These are phyloP conservation scores for Apocynum venetum DNA, from an alignment of 257 asterid genomes.

Conservation along the genomic window DNA sequence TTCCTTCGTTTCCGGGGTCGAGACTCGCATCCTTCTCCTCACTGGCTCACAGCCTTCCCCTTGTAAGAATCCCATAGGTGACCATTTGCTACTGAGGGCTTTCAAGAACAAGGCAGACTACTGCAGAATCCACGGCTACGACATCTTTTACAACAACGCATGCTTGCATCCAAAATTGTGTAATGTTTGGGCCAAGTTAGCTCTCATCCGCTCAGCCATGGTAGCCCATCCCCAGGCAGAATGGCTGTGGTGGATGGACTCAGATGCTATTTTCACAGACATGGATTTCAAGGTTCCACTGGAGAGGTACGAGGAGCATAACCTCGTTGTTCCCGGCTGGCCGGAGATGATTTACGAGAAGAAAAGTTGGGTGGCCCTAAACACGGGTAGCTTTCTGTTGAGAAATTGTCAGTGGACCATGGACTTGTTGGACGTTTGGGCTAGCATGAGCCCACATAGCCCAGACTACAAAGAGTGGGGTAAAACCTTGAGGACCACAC, in stretches of 20 bases:
- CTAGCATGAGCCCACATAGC: slow-evolving; percentile 13
- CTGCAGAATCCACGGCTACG: slow-evolving; percentile 58
- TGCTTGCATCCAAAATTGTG: slow-evolving; percentile 6
- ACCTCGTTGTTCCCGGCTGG: slow-evolving; percentile 13
- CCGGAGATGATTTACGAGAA: slow-evolving; percentile 9
- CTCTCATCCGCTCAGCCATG: slow-evolving; percentile 2
- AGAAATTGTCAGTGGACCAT: slow-evolving; percentile 18
- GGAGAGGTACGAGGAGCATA: slow-evolving; percentile 4
- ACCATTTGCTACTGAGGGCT: slow-evolving; percentile 46
- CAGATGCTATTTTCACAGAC: slow-evolving; percentile 13
- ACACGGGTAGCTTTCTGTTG: slow-evolving; percentile 9
- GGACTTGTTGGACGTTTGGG: slow-evolving; percentile 15
- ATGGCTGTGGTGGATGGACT: slow-evolving; percentile 21
- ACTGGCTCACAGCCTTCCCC: slow-evolving; percentile 72
- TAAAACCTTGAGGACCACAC: slow-evolving; percentile 11
- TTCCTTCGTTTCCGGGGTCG: slow-evolving; percentile 13
- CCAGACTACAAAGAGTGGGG: slow-evolving; percentile 25
- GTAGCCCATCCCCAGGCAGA: slow-evolving; percentile 14
- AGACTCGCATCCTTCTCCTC: slow-evolving; percentile 46
- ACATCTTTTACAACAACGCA: slow-evolving; percentile 56
- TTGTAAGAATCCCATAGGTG: slow-evolving; percentile 59
- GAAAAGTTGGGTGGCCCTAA: slow-evolving; percentile 14
- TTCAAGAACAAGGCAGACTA: slow-evolving; percentile 83
- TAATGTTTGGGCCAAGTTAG: slow-evolving; percentile 9
- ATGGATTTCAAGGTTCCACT: slow-evolving; percentile 17